Conservation (phyloP, 148 eudicot genomes). For the Nepenthes mirabilis region DNA sequence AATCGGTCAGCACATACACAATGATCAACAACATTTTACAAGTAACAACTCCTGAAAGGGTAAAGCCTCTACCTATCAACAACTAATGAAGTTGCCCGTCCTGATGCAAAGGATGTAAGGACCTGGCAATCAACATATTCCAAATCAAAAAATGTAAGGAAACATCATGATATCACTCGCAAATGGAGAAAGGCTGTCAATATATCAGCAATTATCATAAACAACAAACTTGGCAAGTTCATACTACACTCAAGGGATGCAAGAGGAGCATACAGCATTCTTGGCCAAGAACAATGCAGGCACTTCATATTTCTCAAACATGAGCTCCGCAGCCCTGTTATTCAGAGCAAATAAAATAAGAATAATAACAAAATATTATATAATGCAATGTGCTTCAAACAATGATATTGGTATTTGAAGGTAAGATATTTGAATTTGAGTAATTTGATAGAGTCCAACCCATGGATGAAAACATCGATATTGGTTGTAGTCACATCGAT, state of each 20-base stretch:
- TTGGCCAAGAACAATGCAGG: slow-evolving; percentile 97
- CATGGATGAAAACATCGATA: no score
- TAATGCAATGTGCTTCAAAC: background rate
- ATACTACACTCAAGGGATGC: slow-evolving; percentile 3
- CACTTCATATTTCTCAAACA: slow-evolving; percentile 94
- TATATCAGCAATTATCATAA: background rate
- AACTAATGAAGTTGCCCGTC: slow-evolving; percentile 85
- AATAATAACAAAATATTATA: background rate
- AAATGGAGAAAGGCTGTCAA: background rate
- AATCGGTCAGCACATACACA: background rate
- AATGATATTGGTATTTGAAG: background rate
- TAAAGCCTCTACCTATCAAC: slow-evolving; percentile 59
- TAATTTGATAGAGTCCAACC: no score
- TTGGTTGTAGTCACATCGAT: no score
- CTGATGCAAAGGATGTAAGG: slow-evolving; percentile 96
- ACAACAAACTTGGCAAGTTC: background rate
- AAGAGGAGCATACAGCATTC: slow-evolving; percentile 66
- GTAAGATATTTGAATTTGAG: no score
- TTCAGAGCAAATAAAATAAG: background rate
- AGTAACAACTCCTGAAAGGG: background rate
- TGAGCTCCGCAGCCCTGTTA: slow-evolving; percentile 90
- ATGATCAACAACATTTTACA: background rate
- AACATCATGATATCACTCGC: slow-evolving; percentile 4
- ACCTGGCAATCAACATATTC: slow-evolving; percentile 36
- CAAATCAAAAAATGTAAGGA: slow-evolving; percentile 6